phyloP scores from a whole-genome alignment of 2,329 filamentous ascomycete genomes.

The Penicillium aurantiogriseum region DNA sequence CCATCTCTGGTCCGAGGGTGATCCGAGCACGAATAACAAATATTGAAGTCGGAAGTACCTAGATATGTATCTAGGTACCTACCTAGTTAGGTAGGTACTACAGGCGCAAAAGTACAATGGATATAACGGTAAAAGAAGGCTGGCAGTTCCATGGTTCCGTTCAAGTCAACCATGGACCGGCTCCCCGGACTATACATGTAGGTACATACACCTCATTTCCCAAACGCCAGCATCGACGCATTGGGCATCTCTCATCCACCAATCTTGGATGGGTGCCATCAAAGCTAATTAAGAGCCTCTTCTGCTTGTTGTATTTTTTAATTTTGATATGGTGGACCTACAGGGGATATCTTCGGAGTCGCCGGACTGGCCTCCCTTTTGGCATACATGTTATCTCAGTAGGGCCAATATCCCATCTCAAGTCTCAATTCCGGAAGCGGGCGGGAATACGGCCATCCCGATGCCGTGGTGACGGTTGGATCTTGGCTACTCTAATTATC shows the following conservation, averaged over 20 bases:
- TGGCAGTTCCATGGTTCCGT: background rate
- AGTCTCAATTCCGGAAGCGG: background rate
- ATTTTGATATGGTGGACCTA: slow-evolving; percentile 1
- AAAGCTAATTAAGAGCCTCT: background rate
- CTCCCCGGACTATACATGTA: background rate
- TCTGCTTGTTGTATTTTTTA: background rate
- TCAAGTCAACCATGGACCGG: background rate
- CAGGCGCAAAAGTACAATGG: no score
- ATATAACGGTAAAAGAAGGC: background rate
- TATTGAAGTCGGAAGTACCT: background rate
- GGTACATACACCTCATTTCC: background rate
- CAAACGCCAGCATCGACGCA: background rate
- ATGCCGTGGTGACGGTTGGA: slow-evolving; percentile 12
- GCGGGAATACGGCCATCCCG: slow-evolving; percentile 3
- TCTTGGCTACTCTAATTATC: slow-evolving; percentile 11
- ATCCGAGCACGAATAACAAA: slow-evolving; percentile 1
- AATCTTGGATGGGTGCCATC: background rate
- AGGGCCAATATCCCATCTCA: background rate
- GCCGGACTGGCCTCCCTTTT: slow-evolving; percentile 3
- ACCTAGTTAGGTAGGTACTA: no score
- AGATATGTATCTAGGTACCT: no score
- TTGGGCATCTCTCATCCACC: background rate
- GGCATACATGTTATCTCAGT: background rate
- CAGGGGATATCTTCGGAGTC: slow-evolving; percentile 12
- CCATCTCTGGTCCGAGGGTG: background rate